A percentile compares a stretch with the other conserved stretches of the same genome.
These are phyloP conservation scores for Achlya hypogyna DNA, from an alignment of 352 stramenopile species.

Conservation along the genomic window DNA sequence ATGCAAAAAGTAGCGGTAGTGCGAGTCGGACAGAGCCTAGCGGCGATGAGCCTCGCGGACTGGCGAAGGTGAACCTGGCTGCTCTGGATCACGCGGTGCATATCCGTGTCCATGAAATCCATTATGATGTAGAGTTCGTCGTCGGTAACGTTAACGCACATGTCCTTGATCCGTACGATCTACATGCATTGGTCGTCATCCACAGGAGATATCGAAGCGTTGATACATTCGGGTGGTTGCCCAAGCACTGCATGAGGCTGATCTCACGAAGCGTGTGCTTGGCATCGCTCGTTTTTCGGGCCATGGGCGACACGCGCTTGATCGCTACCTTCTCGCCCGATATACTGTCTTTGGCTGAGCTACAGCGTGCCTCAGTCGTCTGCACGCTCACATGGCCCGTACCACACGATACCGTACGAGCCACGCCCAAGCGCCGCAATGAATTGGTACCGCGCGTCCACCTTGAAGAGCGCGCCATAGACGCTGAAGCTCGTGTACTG, in stretches of 20 bases:
- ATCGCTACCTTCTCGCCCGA: conserved; percentile 81
- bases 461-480: conserved; percentile 74
- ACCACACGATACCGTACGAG: conserved; percentile 88
- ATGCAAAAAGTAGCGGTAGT: conserved; percentile 88
- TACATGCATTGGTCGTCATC: conserved; percentile 21
- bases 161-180: conserved; percentile 75
- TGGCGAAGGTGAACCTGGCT: conserved; percentile 20
- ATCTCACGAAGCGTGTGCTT: conserved; percentile 87
- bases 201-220: too few relatives aligned
- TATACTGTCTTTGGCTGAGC: conserved; percentile 61
- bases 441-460: conserved; percentile 75
- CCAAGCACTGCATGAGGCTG: conserved; percentile 75
- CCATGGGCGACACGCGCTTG: conserved; percentile 87
- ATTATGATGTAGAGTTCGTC: conserved; percentile 95
- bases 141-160: conserved; percentile 77
- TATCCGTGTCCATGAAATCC: conserved; percentile 91
- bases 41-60: not conserved
- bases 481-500: conserved; percentile 44
- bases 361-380: conserved; percentile 16
- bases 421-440: conserved; percentile 85
- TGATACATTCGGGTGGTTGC: conserved; percentile 79
- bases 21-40: conserved; percentile 54
- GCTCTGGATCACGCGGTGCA: conserved; percentile 84
- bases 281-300: conserved; percentile 61
- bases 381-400: conserved; percentile 17